phyloP scores from a whole-genome alignment of 371 early-diverging fungal genomes.

The Massospora cicadina region DNA sequence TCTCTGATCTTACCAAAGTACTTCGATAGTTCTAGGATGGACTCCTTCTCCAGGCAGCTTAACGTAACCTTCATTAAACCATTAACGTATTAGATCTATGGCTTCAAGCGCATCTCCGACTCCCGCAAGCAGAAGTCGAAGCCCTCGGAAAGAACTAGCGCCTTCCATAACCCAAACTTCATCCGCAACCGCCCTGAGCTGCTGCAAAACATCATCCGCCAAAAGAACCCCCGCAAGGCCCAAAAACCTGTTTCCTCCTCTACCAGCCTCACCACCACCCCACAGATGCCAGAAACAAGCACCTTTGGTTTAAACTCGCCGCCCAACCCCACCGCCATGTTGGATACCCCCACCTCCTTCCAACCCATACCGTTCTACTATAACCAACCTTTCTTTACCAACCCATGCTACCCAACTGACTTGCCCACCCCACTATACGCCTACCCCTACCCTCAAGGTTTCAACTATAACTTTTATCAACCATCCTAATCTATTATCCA shows the following conservation, averaged over 20 bases:
- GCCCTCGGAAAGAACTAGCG: neutral
- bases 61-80: constrained; percentile 3
- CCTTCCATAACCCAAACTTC: constrained; percentile 6
- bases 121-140: neutral
- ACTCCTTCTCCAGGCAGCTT: constrained; percentile 3
- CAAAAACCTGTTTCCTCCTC: neutral
- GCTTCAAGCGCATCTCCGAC: constrained; percentile 1
- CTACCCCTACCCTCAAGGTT: neutral
- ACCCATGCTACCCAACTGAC: neutral
- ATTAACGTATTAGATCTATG: neutral
- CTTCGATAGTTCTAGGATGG: constrained; percentile 5
- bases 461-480: neutral
- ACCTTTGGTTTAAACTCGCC: neutral
- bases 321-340: neutral
- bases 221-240: neutral
- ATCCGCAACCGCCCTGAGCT: neutral
- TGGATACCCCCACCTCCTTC: neutral
- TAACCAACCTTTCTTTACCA: neutral
- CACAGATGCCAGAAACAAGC: neutral
- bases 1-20: neutral
- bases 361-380: neutral
- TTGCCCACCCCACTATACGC: neutral
- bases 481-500: neutral
- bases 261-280: neutral
- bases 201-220: neutral